These are phyloP conservation scores for Zea luxurians DNA, from an alignment of 176 grass and related monocot genomes.

Conservation along the genomic window DNA sequence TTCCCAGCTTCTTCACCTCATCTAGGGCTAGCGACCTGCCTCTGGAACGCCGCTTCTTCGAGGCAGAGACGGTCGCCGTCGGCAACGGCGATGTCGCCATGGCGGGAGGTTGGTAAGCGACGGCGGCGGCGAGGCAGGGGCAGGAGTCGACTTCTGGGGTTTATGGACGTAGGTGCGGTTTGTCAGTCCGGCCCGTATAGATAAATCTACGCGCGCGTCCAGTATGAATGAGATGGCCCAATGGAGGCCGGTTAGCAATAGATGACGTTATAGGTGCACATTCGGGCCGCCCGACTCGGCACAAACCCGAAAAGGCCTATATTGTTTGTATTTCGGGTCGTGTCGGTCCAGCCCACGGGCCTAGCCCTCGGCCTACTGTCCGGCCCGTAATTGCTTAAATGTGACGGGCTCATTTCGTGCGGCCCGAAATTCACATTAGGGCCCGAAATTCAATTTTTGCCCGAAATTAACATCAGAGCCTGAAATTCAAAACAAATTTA, in stretches of 20 bases:
- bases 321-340: too few relatives aligned
- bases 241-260: neutral
- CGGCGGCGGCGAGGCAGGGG: conserved; percentile 20
- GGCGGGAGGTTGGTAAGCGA: conserved; percentile 18
- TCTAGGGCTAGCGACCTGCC: conserved; percentile 41
- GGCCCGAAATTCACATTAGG: too few relatives aligned
- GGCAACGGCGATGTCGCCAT: conserved; percentile 37
- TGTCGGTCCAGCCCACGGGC: too few relatives aligned
- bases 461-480: too few relatives aligned
- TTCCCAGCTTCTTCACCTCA: conserved; percentile 54
- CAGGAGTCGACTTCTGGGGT: conserved; percentile 9
- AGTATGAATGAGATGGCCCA: neutral
- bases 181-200: neutral
- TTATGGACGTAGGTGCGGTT: neutral
- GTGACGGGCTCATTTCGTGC: too few relatives aligned
- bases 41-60: conserved; percentile 38
- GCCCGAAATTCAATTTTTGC: too few relatives aligned
- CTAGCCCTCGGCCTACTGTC: too few relatives aligned
- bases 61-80: neutral
- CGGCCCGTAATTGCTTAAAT: too few relatives aligned
- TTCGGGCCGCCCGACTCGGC: too few relatives aligned
- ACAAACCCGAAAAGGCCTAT: too few relatives aligned
- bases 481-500: too few relatives aligned
- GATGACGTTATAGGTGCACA: too few relatives aligned
- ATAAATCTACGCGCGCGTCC: neutral